Conservation (phyloP, 768 basidiomycete genomes). For the Hericium alpestre region DNA sequence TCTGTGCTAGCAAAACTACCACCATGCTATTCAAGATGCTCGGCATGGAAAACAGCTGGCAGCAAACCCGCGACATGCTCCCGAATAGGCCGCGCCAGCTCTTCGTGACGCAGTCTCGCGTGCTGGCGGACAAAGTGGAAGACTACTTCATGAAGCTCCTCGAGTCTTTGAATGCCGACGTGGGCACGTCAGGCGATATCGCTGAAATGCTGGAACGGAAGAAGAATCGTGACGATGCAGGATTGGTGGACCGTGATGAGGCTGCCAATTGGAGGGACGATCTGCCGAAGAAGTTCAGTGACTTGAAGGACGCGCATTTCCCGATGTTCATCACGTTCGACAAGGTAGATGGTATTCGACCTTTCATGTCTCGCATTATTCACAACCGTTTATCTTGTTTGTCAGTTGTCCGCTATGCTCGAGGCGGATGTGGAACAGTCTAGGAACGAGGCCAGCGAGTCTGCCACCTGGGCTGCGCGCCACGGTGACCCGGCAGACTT, state of each 20-base stretch:
- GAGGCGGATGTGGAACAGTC: too few species aligned
- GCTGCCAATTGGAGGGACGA: conserved; percentile 29
- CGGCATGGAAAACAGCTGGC: conserved; percentile 48
- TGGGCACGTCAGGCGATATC: conserved; percentile 29
- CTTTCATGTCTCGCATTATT: too few species aligned
- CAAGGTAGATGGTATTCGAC: conserved; percentile 27
- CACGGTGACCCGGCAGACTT: not conserved
- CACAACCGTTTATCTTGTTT: too few species aligned
- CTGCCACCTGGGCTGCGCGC: not conserved
- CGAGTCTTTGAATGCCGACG: conserved; percentile 29
- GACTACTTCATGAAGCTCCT: conserved; percentile 49
- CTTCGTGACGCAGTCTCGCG: conserved; percentile 64
- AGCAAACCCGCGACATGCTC: conserved; percentile 21
- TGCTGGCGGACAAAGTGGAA: conserved; percentile 56
- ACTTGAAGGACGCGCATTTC: conserved; percentile 49
- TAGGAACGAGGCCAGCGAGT: too few species aligned
- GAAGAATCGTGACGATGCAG: conserved; percentile 19
- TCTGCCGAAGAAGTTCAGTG: conserved; percentile 44
- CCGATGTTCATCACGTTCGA: conserved; percentile 64
- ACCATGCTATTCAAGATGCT: conserved; percentile 74
- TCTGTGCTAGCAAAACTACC: conserved; percentile 51
- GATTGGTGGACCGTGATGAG: conserved; percentile 28
- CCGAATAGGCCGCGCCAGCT: conserved; percentile 47
- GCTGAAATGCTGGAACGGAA: conserved; percentile 14
- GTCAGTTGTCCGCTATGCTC: too few species aligned